Conservation (phyloP, 306 rosid genomes). For the Acacia confusa region DNA sequence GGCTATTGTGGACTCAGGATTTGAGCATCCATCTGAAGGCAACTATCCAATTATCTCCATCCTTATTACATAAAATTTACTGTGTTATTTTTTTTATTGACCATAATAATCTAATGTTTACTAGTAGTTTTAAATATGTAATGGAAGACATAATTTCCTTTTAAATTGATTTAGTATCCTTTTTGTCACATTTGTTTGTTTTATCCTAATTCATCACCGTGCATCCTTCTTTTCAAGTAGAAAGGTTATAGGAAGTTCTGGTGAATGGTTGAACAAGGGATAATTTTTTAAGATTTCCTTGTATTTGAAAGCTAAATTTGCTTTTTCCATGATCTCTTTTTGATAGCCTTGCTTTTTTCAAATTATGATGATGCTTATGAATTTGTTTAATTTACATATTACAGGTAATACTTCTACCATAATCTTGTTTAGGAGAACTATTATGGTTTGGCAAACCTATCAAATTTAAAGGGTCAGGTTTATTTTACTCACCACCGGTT, state of each 20-base stretch:
- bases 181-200: neutral
- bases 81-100: neutral
- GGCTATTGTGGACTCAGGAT: slow-evolving; percentile 79
- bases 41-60: slow-evolving; percentile 11
- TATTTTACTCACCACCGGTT: slow-evolving; percentile 66
- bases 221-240: neutral
- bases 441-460: slow-evolving; percentile 51
- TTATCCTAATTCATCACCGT: neutral
- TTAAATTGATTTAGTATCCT: neutral
- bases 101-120: neutral
- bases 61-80: neutral
- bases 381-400: slow-evolving; percentile 17
- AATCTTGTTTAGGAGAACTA: slow-evolving; percentile 57
- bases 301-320: neutral
- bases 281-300: neutral
- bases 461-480: slow-evolving; percentile 46
- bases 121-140: neutral
- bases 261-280: neutral
- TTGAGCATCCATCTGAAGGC: slow-evolving; percentile 93
- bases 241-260: neutral
- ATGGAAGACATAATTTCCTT: neutral
- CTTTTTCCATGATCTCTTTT: neutral
- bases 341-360: neutral
- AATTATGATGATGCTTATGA: neutral
- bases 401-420: slow-evolving; percentile 66